Evolutionary conservation across 768 basidiomycete species (phyloP).

Genomic region (Amanita fuliginea): DNA sequence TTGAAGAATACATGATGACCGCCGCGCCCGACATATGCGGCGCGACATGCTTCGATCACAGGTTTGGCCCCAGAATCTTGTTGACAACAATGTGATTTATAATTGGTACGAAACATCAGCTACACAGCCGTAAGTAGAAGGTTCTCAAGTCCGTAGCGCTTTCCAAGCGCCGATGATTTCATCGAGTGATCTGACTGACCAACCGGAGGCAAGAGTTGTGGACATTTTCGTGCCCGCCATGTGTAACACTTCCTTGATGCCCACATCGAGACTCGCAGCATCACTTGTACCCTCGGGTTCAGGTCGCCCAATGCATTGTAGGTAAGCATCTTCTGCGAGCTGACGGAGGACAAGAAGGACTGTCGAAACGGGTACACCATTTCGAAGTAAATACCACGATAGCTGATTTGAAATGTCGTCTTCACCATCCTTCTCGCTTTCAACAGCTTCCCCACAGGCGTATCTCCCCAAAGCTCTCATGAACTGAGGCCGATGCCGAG

Average conservation of each 20-base stretch:
- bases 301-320: constrained; percentile 37
- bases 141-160: not conserved
- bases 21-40: no score
- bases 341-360: constrained; percentile 50
- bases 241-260: constrained; percentile 79
- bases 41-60: no score
- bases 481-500: constrained; percentile 32
- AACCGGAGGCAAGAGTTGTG: constrained; percentile 56
- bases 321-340: constrained; percentile 52
- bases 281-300: constrained; percentile 42
- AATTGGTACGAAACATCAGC: not conserved
- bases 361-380: constrained; percentile 61
- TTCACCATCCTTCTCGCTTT: constrained; percentile 10
- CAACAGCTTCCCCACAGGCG: constrained; percentile 27
- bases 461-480: constrained; percentile 37
- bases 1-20: no score
- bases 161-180: constrained; percentile 56
- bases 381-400: constrained; percentile 62
- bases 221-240: constrained; percentile 77
- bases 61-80: no score
- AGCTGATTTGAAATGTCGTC: constrained; percentile 25
- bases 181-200: constrained; percentile 60
- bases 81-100: no score
- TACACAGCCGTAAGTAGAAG: not conserved
- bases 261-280: constrained; percentile 24